These are phyloP conservation scores for Podila epicladia DNA, from an alignment of 192 early-diverging fungal species.

Conservation along the genomic window DNA sequence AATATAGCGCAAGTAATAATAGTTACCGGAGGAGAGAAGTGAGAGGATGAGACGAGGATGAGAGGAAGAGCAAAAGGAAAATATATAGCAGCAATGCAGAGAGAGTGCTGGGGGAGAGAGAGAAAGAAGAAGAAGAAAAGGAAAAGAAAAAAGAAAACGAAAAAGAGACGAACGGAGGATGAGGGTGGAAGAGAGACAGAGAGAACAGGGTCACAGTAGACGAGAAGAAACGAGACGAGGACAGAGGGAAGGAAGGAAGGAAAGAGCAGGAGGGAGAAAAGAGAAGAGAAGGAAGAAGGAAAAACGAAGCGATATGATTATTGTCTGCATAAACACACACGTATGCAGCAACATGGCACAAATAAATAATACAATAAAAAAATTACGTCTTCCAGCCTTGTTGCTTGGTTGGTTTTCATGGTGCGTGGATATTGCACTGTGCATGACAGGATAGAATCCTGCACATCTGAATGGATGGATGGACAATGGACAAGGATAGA, in stretches of 20 bases:
- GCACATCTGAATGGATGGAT: too few relatives aligned
- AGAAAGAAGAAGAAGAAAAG: neutral
- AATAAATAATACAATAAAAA: too few relatives aligned
- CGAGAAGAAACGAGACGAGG: neutral
- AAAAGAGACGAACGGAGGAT: neutral
- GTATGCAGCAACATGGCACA: too few relatives aligned
- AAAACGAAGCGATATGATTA: conserved; percentile 22
- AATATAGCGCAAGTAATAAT: too few relatives aligned
- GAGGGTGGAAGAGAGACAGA: conserved; percentile 6
- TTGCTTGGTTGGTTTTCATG: too few relatives aligned
- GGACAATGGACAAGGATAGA: too few relatives aligned
- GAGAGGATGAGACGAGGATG: neutral
- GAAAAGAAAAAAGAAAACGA: conserved; percentile 14
- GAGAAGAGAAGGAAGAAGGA: conserved; percentile 8
- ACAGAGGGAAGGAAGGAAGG: neutral
- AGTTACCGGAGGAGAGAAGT: too few relatives aligned
- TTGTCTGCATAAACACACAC: conserved; percentile 20
- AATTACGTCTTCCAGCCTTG: too few relatives aligned
- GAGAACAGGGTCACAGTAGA: neutral
- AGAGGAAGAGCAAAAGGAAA: neutral
- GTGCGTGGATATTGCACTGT: too few relatives aligned
- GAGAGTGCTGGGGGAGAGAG: neutral
- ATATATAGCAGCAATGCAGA: neutral
- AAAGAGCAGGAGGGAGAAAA: neutral
- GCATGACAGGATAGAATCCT: too few relatives aligned